phyloP scores from a whole-genome alignment of 352 stramenopile genomes.

The Phytophthora melonis region DNA sequence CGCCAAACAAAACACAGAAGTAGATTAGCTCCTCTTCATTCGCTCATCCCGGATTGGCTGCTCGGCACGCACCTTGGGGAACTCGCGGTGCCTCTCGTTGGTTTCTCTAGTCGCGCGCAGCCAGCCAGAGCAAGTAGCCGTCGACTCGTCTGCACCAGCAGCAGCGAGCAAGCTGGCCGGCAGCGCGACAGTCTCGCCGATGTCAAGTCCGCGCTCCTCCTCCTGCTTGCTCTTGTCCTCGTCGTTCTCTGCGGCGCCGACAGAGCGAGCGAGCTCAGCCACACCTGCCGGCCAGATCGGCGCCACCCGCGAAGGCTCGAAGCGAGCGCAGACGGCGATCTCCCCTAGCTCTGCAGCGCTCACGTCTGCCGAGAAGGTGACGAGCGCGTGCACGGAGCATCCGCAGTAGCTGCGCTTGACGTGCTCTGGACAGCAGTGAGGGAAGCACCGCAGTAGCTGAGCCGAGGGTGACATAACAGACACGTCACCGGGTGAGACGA shows the following conservation, averaged over 20 bases:
- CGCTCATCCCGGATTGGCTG: background rate
- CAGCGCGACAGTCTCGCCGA: slow-evolving; percentile 1
- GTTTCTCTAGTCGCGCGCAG: slow-evolving; percentile 41
- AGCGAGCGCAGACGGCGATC: slow-evolving; percentile 48
- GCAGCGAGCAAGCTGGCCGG: background rate
- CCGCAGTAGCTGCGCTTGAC: slow-evolving; percentile 47
- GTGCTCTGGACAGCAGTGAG: slow-evolving; percentile 51
- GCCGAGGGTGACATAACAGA: no score
- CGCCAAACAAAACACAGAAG: background rate
- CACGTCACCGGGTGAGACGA: no score
- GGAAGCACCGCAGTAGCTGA: slow-evolving; percentile 46
- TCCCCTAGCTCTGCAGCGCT: slow-evolving; percentile 6
- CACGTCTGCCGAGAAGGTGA: slow-evolving; percentile 27
- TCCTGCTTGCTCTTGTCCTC: slow-evolving; percentile 17
- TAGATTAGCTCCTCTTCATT: background rate
- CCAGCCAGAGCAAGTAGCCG: slow-evolving; percentile 20
- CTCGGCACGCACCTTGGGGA: slow-evolving; percentile 23
- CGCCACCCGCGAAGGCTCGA: slow-evolving; percentile 32
- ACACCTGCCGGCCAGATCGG: slow-evolving; percentile 15
- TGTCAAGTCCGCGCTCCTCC: background rate
- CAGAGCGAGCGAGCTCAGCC: background rate
- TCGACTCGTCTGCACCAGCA: background rate
- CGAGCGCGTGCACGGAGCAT: slow-evolving; percentile 38
- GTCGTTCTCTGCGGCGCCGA: background rate
- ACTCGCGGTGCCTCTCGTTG: slow-evolving; percentile 32